Conservation (phyloP, 2,329 filamentous ascomycete species). For the Penicillium verrucosum region DNA sequence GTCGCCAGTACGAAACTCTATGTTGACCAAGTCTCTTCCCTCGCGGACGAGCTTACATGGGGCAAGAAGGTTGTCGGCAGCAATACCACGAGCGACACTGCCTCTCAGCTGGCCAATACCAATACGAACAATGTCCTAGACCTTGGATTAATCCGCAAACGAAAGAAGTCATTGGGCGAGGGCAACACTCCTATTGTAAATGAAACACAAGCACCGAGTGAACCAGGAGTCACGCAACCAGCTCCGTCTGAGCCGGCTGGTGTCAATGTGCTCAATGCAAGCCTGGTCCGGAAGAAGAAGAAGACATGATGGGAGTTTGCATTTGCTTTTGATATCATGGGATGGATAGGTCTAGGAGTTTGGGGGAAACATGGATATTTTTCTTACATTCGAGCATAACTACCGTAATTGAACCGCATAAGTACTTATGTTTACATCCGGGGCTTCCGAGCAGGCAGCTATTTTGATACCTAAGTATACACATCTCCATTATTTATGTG, state of each 20-base stretch:
- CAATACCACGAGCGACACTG: slow-evolving; percentile 6
- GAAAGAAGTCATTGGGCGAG: slow-evolving; percentile 33
- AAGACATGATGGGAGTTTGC: slow-evolving; percentile 28
- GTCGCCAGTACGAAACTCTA: slow-evolving; percentile 42
- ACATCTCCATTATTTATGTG: not conserved
- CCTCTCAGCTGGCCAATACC: slow-evolving; percentile 7
- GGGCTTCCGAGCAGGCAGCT: not conserved
- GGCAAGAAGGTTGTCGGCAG: slow-evolving; percentile 37
- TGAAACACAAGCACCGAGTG: slow-evolving; percentile 3
- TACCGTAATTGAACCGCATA: not conserved
- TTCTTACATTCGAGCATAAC: not conserved
- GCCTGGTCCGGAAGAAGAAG: slow-evolving; percentile 42
- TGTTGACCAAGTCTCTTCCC: slow-evolving; percentile 41
- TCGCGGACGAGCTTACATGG: slow-evolving; percentile 37
- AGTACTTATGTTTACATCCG: not conserved
- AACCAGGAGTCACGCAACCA: not conserved
- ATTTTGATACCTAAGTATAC: not conserved
- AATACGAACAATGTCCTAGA: slow-evolving; percentile 27
- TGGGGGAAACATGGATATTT: not conserved
- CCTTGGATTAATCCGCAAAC: slow-evolving; percentile 37
- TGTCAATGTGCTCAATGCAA: slow-evolving; percentile 41
- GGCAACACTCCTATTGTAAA: slow-evolving; percentile 10
- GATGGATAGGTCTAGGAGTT: slow-evolving; percentile 1
- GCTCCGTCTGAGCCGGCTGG: slow-evolving; percentile 14
- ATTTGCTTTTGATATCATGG: not conserved